Conservation (phyloP, 2,329 filamentous ascomycete species). For the Raffaelea ambrosiae region DNA sequence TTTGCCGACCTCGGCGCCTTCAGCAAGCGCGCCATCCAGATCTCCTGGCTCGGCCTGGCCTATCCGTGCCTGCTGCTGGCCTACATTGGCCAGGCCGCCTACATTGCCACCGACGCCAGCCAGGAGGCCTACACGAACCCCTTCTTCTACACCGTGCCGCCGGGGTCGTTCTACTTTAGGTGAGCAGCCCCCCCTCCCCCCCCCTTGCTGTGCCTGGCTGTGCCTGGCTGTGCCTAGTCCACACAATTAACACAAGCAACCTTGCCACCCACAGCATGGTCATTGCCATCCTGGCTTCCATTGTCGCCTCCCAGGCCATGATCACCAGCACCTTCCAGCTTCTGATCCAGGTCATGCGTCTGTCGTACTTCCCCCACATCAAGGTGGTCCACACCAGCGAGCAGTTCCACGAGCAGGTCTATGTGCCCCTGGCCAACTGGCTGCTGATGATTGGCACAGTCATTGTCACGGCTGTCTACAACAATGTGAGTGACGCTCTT, state of each 20-base stretch:
- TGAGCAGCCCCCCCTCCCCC: not conserved
- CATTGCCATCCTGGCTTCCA: slow-evolving; percentile 59
- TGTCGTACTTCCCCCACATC: slow-evolving; percentile 67
- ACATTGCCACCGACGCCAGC: slow-evolving; percentile 49
- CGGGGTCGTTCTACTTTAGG: slow-evolving; percentile 56
- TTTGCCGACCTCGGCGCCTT: slow-evolving; percentile 76
- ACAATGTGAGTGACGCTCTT: slow-evolving; percentile 40
- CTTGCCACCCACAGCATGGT: slow-evolving; percentile 33
- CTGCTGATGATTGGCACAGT: slow-evolving; percentile 67
- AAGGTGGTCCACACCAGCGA: slow-evolving; percentile 63
- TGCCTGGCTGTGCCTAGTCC: too few species aligned
- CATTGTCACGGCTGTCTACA: slow-evolving; percentile 66
- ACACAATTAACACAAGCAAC: too few species aligned
- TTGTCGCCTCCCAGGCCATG: slow-evolving; percentile 72
- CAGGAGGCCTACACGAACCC: slow-evolving; percentile 58
- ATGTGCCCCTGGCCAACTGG: slow-evolving; percentile 70
- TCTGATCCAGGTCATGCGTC: slow-evolving; percentile 62
- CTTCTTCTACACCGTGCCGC: slow-evolving; percentile 63
- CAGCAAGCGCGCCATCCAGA: slow-evolving; percentile 58
- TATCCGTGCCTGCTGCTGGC: slow-evolving; percentile 59
- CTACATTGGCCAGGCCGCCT: slow-evolving; percentile 68
- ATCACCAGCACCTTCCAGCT: slow-evolving; percentile 67
- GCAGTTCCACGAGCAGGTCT: slow-evolving; percentile 65
- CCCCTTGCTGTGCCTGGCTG: too few species aligned
- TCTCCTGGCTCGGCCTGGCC: slow-evolving; percentile 61